These are phyloP conservation scores for Colletotrichum eleusines DNA, from an alignment of 2,329 filamentous ascomycete genomes.

Conservation along the genomic window DNA sequence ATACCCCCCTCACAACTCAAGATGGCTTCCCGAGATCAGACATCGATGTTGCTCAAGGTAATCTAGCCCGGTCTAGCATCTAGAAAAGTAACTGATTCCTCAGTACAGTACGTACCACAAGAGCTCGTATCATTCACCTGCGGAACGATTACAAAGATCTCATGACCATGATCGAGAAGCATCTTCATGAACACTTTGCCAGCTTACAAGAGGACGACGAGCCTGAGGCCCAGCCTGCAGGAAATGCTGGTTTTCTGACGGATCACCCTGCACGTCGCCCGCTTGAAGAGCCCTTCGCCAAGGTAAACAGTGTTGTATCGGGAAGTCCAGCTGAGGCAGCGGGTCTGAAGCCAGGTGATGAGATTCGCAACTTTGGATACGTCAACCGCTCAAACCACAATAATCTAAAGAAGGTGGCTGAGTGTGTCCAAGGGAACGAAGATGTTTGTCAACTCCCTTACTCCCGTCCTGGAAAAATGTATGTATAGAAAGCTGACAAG, in stretches of 20 bases:
- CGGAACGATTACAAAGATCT: slow-evolving; percentile 94
- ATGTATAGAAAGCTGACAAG: slow-evolving; percentile 45
- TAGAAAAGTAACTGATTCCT: slow-evolving; percentile 29
- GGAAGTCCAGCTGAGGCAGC: slow-evolving; percentile 86
- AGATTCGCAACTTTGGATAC: slow-evolving; percentile 86
- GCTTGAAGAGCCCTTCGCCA: slow-evolving; percentile 77
- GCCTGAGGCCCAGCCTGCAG: slow-evolving; percentile 20
- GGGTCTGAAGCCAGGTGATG: slow-evolving; percentile 83
- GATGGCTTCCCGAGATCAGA: slow-evolving; percentile 95
- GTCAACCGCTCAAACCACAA: slow-evolving; percentile 90
- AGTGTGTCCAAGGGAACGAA: slow-evolving; percentile 90
- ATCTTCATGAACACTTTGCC: slow-evolving; percentile 93
- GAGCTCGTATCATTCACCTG: slow-evolving; percentile 87
- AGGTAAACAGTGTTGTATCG: slow-evolving; percentile 84
- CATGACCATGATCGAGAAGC: slow-evolving; percentile 85
- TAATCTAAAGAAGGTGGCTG: slow-evolving; percentile 84
- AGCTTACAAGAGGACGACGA: slow-evolving; percentile 67
- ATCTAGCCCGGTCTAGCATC: slow-evolving; percentile 2
- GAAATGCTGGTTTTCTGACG: background rate
- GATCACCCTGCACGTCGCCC: slow-evolving; percentile 48
- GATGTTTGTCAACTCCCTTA: slow-evolving; percentile 61
- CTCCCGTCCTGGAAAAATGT: background rate
- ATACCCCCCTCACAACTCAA: slow-evolving; percentile 84
- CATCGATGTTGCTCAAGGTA: slow-evolving; percentile 95
- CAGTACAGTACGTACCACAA: slow-evolving; percentile 84